A percentile compares a stretch with the other conserved stretches of the same genome.
phyloP scores from a whole-genome alignment of 768 basidiomycete species.

The Leccinum barrowsii region DNA sequence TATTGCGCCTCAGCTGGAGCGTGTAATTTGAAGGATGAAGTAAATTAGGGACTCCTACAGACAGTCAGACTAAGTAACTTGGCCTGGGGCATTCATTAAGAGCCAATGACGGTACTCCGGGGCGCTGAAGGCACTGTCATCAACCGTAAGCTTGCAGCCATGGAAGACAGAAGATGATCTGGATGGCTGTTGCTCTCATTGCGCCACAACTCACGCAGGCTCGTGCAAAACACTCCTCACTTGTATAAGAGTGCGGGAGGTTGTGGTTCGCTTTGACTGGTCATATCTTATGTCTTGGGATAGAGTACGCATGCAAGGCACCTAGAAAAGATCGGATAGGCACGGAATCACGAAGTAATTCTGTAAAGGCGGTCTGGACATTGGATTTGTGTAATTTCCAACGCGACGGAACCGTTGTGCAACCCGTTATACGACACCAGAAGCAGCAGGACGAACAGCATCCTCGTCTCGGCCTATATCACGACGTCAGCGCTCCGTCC shows the following conservation, averaged over 20 bases:
- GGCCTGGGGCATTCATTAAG: too few species aligned
- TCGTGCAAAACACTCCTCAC: neutral
- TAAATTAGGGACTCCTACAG: too few species aligned
- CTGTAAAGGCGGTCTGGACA: neutral
- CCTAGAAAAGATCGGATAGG: neutral
- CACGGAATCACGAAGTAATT: neutral
- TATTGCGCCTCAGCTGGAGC: too few species aligned
- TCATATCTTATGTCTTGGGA: neutral
- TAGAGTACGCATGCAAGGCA: neutral
- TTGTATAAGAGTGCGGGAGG: neutral
- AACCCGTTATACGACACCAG: constrained; percentile 32
- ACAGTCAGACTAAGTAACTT: too few species aligned
- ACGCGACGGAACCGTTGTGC: neutral
- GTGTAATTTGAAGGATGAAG: too few species aligned
- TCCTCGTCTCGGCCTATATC: constrained; percentile 71
- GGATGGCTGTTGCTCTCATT: too few species aligned
- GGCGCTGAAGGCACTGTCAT: too few species aligned
- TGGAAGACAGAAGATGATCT: too few species aligned
- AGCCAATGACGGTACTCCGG: too few species aligned
- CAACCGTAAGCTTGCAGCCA: too few species aligned
- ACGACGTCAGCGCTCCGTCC: neutral
- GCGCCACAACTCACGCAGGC: too few species aligned
- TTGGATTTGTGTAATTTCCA: constrained; percentile 5
- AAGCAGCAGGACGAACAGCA: constrained; percentile 65
- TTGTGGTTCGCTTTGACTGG: neutral